Percentiles rank a stretch among this genome's conserved stretches.
These are phyloP conservation scores for Fusarium sp. DNA, from an alignment of 2,329 filamentous ascomycete genomes.

Conservation along the genomic window DNA sequence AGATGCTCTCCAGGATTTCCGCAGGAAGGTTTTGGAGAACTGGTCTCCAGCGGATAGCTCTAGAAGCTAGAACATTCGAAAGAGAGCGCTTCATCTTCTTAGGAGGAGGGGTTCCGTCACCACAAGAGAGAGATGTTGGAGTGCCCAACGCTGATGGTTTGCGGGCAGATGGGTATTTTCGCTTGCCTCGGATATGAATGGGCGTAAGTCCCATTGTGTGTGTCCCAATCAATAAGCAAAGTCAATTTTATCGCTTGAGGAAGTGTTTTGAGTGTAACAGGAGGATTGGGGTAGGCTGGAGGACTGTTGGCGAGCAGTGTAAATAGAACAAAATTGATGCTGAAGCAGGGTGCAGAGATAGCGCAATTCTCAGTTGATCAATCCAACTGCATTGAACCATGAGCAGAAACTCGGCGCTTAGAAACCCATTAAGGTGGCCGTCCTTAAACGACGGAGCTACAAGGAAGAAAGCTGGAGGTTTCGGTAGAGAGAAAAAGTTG, in stretches of 20 bases:
- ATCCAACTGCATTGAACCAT: neutral
- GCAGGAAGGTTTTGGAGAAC: slow-evolving; percentile 59
- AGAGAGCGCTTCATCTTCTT: slow-evolving; percentile 51
- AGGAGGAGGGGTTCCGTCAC: slow-evolving; percentile 10
- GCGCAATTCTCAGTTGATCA: neutral
- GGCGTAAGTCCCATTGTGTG: slow-evolving; percentile 62
- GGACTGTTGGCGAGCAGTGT: neutral
- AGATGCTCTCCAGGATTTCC: slow-evolving; percentile 67
- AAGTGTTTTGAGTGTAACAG: neutral
- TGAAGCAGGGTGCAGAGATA: neutral
- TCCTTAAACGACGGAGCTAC: neutral
- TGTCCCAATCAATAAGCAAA: neutral
- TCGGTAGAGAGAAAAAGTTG: slow-evolving; percentile 13
- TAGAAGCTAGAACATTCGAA: slow-evolving; percentile 49
- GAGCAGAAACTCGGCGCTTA: neutral
- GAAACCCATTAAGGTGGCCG: neutral
- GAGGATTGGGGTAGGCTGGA: neutral
- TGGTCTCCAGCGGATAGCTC: slow-evolving; percentile 44
- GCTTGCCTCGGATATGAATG: slow-evolving; percentile 63
- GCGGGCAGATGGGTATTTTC: slow-evolving; percentile 55
- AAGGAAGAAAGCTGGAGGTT: neutral
- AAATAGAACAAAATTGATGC: neutral
- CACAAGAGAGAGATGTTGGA: neutral
- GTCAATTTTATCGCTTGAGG: neutral
- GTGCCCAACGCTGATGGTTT: slow-evolving; percentile 20